Evolutionary conservation across 306 rosid genomes (phyloP), one percentile per base, ranked within the genome.

Genomic region (Alnus rubra): DNA sequence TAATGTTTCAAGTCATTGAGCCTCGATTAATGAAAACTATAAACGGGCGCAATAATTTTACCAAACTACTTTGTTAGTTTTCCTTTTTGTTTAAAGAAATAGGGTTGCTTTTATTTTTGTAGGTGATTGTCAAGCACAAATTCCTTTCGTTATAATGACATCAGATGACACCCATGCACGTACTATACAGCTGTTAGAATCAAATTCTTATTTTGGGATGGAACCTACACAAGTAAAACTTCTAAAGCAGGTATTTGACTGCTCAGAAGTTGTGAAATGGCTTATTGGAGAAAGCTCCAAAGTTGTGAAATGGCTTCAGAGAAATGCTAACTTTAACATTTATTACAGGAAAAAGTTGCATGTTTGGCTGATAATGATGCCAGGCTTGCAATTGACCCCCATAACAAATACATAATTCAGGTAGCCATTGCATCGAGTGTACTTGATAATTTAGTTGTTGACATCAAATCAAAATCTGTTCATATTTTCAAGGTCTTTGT

Each of bases 311-410:
- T 79, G 71, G 33, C n/a, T 64, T 77, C 80, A 13, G 60, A 58
- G 18, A 23, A 69, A 76, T 78, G 23, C 51, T 52, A 33, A 59
- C 65, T 30, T 50, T 84, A 30, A n/a, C 37, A 5, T 77, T 73
- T 45, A 63, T 86, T 81, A 69, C 88, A 95, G 99, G 99, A 95
- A 93, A 95, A 95, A 87, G 98, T 95, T 82, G 98, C 99, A 39
- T 96, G 98, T 84, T 87, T 96, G 82, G 94, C 88, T 74, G 92
- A 93, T 83, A 93, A 96, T 89, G 96, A 96, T 83, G 99, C 96
- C 80, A 90, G 93, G 85, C 94, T 96, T 89, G 98, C 98, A 60
- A 74, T 96, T 80, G 98, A 91, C 54, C 90, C 91, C 13, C 82
- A 78, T 53, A 91, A 87, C 89, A 93, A 84, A 79, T 96, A 93